Base-by-base conservation (phyloP, 495 filamentous ascomycete species). In the Penicillium arizonense region DNA sequence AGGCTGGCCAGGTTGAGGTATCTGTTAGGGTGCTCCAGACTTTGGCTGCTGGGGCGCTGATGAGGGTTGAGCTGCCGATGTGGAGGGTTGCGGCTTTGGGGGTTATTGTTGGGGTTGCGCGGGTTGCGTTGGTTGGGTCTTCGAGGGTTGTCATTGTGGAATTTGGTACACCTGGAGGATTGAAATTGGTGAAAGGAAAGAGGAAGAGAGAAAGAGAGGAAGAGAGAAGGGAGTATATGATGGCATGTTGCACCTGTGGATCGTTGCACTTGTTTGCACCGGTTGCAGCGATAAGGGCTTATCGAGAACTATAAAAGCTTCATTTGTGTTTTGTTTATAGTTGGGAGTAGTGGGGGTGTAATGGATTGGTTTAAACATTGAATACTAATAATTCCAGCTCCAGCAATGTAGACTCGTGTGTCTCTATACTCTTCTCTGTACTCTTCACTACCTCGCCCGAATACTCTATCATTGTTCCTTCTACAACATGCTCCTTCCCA, bases 1-100 rank as follows among this genome's bases (percentile, higher is more conserved):
- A 78, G 14, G 35, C 44, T 9, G 70, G 67, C 70, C 69, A 78
- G 56, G 68, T 72, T 21, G 73, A 71, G 26, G 71, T 76, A 51
- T 78, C 60, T 20, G 59, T 69, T 2, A 77, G 62, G 9, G 57
- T 56, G 20, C 56, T 47, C 72, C 72, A 77, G 56, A 77, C 68
- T 12, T 56, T 28, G 4, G 59, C 36, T 14, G 65, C 50, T 23
- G 71, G 64, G 11, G 72, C 73, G 32, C 54, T 56, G 55, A 75
- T 71, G 26, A 59, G 47, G 45, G 53, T 64, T 24, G 71, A 67
- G 66, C 65, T 73, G 44, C 65, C 57, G 43, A 73, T 50, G 48
- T 65, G 58, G 36, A 71, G 49, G 51, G 62, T 53, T 44, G 74
- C 66, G 32, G 64, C 36, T 4, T 53, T 35, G 47, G 60, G 54